Evolutionary conservation across 2,329 filamentous ascomycete species (phyloP).

Genomic region (Fusarium proliferatum): DNA sequence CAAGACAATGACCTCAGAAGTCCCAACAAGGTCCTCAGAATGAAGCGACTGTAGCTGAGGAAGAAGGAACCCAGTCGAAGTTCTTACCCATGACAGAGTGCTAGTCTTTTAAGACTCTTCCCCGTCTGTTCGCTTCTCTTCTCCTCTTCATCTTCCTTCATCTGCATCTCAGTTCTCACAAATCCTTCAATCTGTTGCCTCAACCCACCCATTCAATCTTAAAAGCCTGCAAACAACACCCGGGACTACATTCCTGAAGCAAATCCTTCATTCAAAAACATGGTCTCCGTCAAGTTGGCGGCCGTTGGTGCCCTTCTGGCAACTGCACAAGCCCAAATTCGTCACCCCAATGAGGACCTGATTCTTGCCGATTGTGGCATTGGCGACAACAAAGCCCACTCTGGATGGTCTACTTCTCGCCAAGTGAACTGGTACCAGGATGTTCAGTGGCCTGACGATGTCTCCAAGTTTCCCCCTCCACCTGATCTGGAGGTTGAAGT

Average conservation of each 20-base stretch:
- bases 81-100: not conserved
- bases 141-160: not conserved
- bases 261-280: constrained; percentile 9
- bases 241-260: not conserved
- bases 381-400: constrained; percentile 54
- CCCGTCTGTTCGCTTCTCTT: not conserved
- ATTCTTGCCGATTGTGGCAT: constrained; percentile 57
- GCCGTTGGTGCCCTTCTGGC: constrained; percentile 41
- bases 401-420: constrained; percentile 56
- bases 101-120: no score
- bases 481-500: constrained; percentile 55
- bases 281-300: constrained; percentile 43
- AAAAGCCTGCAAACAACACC: not conserved
- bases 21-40: constrained; percentile 2
- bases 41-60: not conserved
- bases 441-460: constrained; percentile 51
- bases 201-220: not conserved
- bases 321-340: constrained; percentile 37
- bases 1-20: not conserved
- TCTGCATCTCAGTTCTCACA: not conserved
- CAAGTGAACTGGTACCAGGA: constrained; percentile 58
- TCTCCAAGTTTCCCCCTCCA: constrained; percentile 49
- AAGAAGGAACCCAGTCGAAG: not conserved
- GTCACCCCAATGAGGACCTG: constrained; percentile 51
- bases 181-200: not conserved